Base-by-base conservation (phyloP, 2,329 filamentous ascomycete genomes). In the Trichoderma endophyticum region DNA sequence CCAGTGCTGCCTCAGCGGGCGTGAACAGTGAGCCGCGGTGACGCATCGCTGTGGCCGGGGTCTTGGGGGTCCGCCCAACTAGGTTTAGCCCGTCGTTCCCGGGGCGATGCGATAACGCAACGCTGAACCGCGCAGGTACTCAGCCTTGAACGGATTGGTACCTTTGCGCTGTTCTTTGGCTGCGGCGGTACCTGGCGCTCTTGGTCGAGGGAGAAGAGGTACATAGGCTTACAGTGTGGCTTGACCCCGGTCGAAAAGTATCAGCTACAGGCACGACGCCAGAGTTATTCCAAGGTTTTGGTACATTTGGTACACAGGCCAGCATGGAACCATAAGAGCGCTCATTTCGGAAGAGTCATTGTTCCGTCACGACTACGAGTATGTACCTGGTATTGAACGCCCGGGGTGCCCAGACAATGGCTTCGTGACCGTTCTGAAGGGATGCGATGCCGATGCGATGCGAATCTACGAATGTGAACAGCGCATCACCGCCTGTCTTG, bases 101-200 rank as follows among this genome's bases (percentile, higher is more conserved):
- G 71, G 75, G 77, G 76, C 79, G 77, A 80, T 80, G 76, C 79
- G 79, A 80, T 80, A 80, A 80, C 76, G 75, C 61, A 57, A 39
- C 34, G 24, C 30, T 30, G 28, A 21, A 59, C 66, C 26, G 67
- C 57, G 57, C 28, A 62, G 39, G 57, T 62, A 54, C 67, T 70
- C 56, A 62, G 57, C 67, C 67, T 61, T 60, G 68, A 64, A 64
- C 68, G 36, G 34, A 4, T 11, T 6, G 26, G 66, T 36, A 61
- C 66, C 36, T 32, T 5, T 39, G 48, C 64, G 54, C 57, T 9
- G 32, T 15, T 12, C 12, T 56, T 56, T 68, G 48, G 43, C 24
- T 34, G n/a, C 14, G 14, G 12, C 1, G 64, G 71, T 68, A 72
- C 71, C 15, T 69, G 6, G 8, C 11, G 24, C 30, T 30, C 56